Evolutionary conservation across 768 basidiomycete species (phyloP).

Genomic region (Phaffia australis): DNA sequence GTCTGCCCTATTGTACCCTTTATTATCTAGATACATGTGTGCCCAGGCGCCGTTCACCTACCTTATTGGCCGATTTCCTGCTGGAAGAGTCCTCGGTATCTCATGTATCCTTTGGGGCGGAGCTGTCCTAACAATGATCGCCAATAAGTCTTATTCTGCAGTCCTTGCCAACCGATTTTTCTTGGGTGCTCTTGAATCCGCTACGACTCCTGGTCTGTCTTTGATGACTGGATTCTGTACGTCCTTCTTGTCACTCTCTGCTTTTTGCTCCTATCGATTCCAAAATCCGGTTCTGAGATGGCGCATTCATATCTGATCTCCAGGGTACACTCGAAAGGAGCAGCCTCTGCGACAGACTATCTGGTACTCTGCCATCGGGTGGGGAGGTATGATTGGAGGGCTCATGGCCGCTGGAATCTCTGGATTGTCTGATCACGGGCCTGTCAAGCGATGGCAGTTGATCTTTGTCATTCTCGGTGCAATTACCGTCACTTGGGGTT

Average conservation of each 20-base stretch:
- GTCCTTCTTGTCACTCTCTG: background rate
- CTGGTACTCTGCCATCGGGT: slow-evolving; percentile 36
- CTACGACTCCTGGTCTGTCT: slow-evolving; percentile 37
- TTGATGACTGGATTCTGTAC: slow-evolving; percentile 37
- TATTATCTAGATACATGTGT: slow-evolving; percentile 30
- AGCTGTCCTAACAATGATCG: slow-evolving; percentile 35
- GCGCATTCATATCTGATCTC: background rate
- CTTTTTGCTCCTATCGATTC: slow-evolving; percentile 2
- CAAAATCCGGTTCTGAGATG: slow-evolving; percentile 1
- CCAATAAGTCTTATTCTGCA: slow-evolving; percentile 33
- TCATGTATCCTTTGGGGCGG: slow-evolving; percentile 38
- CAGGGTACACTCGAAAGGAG: slow-evolving; percentile 34
- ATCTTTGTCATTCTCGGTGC: slow-evolving; percentile 38
- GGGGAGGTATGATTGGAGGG: slow-evolving; percentile 38
- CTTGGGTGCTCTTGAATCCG: slow-evolving; percentile 34
- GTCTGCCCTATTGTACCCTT: background rate
- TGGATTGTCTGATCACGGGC: slow-evolving; percentile 3
- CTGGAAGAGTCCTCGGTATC: slow-evolving; percentile 35
- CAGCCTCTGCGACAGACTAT: slow-evolving; percentile 36
- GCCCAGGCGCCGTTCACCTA: slow-evolving; percentile 34
- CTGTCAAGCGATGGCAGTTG: slow-evolving; percentile 29
- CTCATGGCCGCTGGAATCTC: slow-evolving; percentile 38
- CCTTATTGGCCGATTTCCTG: slow-evolving; percentile 35
- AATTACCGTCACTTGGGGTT: slow-evolving; percentile 35
- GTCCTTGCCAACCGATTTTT: slow-evolving; percentile 37